Conservation (phyloP, 345 rosid genomes). For the Angophora floribunda region DNA sequence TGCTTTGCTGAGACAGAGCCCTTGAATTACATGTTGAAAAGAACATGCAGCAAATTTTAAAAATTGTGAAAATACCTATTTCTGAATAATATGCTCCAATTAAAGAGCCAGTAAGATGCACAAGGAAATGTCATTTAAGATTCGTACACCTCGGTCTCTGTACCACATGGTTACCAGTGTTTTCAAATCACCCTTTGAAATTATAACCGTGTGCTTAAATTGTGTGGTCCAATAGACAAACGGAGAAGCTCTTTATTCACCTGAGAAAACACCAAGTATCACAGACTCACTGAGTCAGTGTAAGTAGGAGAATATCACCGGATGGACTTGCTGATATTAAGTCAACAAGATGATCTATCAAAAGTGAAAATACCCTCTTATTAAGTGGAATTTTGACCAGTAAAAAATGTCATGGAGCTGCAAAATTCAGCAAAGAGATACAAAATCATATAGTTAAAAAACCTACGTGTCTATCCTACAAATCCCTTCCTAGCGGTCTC, state of each 20-base stretch:
- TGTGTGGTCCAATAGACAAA: not conserved
- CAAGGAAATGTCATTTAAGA: not conserved
- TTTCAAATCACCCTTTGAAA: not conserved
- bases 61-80: not conserved
- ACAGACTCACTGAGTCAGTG: not conserved
- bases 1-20: not conserved
- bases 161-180: not conserved
- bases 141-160: not conserved
- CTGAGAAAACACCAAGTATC: not conserved
- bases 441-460: not conserved
- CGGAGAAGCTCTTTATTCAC: not conserved
- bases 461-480: not conserved
- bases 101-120: not conserved
- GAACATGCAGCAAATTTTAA: not conserved
- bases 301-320: not conserved
- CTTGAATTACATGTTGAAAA: not conserved
- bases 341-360: not conserved
- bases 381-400: not conserved
- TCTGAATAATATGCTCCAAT: not conserved
- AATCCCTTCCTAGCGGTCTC: not conserved
- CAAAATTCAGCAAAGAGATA: not conserved
- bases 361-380: not conserved
- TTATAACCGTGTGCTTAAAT: not conserved
- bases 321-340: not conserved
- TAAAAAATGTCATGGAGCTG: not conserved